These are phyloP conservation scores for Amylostereum areolatum DNA, from an alignment of 1,284 basidiomycete species.

Conservation along the genomic window DNA sequence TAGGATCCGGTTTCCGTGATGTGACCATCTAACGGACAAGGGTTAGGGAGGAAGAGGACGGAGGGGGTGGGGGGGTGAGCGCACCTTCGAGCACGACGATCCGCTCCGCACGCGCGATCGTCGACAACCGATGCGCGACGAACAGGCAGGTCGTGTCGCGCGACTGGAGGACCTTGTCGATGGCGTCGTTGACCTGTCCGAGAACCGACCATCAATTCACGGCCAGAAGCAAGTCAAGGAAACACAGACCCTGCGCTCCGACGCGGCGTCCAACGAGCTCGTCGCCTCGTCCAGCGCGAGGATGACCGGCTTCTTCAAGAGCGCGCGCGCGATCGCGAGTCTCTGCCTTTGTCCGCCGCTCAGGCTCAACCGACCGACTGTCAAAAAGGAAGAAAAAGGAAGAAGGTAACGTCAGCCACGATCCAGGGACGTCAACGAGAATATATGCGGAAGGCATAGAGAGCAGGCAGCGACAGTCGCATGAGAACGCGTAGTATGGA, in stretches of 20 bases:
- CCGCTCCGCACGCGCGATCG: constrained; percentile 78
- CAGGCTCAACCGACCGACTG: constrained; percentile 69
- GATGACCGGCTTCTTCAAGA: constrained; percentile 81
- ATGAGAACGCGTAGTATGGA: too few relatives aligned
- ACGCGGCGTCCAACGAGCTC: constrained; percentile 82
- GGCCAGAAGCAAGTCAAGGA: neutral
- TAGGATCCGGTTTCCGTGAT: constrained; percentile 85
- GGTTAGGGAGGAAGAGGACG: neutral
- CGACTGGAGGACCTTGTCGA: constrained; percentile 77
- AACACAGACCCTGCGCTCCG: constrained; percentile 63
- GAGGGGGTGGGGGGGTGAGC: constrained; percentile 6
- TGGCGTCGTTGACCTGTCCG: constrained; percentile 78
- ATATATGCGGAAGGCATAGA: too few relatives aligned
- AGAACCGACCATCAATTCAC: neutral
- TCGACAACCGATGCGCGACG: constrained; percentile 83
- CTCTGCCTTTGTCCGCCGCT: constrained; percentile 65
- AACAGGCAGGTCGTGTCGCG: constrained; percentile 83
- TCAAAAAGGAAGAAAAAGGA: too few relatives aligned
- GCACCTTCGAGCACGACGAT: constrained; percentile 83
- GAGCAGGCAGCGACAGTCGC: too few relatives aligned
- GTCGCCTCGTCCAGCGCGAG: constrained; percentile 82
- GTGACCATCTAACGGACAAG: constrained; percentile 49
- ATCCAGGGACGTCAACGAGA: too few relatives aligned
- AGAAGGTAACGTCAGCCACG: too few relatives aligned
- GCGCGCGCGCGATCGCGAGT: constrained; percentile 73